Evolutionary conservation across 768 basidiomycete species (phyloP).

Genomic region (Kwoniella sp.): DNA sequence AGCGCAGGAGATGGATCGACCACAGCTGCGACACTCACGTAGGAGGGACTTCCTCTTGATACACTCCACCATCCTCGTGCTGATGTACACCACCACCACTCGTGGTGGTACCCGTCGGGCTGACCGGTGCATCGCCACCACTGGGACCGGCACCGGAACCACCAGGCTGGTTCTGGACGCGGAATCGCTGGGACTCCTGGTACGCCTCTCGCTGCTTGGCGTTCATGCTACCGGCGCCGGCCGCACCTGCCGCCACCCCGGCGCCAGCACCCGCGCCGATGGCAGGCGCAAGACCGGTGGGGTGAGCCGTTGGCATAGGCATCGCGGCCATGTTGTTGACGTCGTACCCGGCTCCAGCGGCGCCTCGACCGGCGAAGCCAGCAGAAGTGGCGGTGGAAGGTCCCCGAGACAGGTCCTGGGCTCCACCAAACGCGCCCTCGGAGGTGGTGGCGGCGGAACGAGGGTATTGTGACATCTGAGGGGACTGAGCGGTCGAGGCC

Average conservation of each 20-base stretch:
- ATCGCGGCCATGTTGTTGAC: constrained; percentile 8
- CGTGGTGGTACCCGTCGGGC: constrained; percentile 18
- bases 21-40: too few species aligned
- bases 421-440: constrained; percentile 28
- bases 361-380: constrained; percentile 42
- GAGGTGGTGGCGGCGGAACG: constrained; percentile 37
- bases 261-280: constrained; percentile 15
- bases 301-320: constrained; percentile 28
- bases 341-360: constrained; percentile 9
- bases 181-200: constrained; percentile 36
- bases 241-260: constrained; percentile 20
- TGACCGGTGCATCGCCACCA: constrained; percentile 19
- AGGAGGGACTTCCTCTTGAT: constrained; percentile 42
- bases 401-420: constrained; percentile 33
- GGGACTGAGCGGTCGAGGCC: constrained; percentile 36
- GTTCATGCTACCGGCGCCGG: constrained; percentile 30
- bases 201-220: constrained; percentile 48
- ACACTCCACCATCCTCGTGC: constrained; percentile 30
- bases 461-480: constrained; percentile 47
- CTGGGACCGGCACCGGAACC: constrained; percentile 5
- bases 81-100: constrained; percentile 27
- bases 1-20: too few species aligned
- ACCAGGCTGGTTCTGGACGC: constrained; percentile 28
- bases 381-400: constrained; percentile 43
- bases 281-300: constrained; percentile 14